Base-by-base conservation (phyloP, 257 asterid species). In the Galeopsis tetrahit region DNA sequence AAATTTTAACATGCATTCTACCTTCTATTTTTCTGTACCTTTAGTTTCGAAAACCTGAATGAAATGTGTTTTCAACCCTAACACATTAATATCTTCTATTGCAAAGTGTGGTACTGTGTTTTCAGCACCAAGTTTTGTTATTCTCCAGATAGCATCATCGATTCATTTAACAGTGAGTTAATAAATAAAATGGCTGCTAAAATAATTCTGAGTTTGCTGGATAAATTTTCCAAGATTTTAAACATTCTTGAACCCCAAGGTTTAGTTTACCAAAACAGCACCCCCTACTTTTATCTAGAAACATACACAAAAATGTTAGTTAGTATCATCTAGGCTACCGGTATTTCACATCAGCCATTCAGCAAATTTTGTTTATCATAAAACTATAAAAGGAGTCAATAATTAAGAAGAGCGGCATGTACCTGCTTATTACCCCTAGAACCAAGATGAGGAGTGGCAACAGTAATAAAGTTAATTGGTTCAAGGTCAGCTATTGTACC, bases 391-490 rank as follows among this genome's bases (percentile, higher is more conserved):
- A 5, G 52, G 63, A 72, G 58, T 59, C 58, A 68, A 57, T 62
- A 67, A 69, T 53, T 33, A 46, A 36, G 52, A 78, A 72, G 34
- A 38, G 48, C 10, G 76, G 51, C 15, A 52, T 33, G 44, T 80
- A 95, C 99, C 97, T 95, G 99, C 86, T 87, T 88, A 79, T 95
- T 84, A 60, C 99, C 99, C 85, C 97, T 86, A 32, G 99, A 95
- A 78, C 98, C 99, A 78, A 95, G 97, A 86, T 95, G 99, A 69
- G 99, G 99, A 78, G 96, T 88, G 69, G 99, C 99, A 73, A 88
- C 96, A 15, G 96, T 92, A 52, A 92, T 79, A 63, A 95, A 92
- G 85, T 90, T 95, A 15, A 95, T 58, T 10, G 98, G 97, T 71
- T 87, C 91, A 69, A 95, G 88, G 68, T 86, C 90, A 70, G 97